Evolutionary conservation across 768 basidiomycete species (phyloP).

Genomic region (Podaxis sp.): DNA sequence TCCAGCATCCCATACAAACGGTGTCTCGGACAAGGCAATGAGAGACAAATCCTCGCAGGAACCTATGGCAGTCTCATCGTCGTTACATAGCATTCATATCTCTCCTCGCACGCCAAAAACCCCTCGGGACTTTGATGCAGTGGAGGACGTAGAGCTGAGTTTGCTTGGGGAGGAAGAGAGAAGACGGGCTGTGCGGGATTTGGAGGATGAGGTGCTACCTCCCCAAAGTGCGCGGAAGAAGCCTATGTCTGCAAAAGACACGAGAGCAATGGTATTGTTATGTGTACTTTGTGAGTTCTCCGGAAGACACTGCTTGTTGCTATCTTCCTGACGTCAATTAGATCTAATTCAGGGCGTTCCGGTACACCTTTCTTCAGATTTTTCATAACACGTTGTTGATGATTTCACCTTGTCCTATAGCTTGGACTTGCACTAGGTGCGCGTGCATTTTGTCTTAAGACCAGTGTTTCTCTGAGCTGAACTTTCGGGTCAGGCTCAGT

Average conservation of each 20-base stretch:
- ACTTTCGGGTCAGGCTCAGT: slow-evolving; percentile 64
- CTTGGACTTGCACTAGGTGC: slow-evolving; percentile 85
- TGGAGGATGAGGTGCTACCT: slow-evolving; percentile 35
- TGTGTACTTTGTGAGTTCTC: slow-evolving; percentile 75
- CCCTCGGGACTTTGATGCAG: slow-evolving; percentile 30
- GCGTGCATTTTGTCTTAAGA: slow-evolving; percentile 12
- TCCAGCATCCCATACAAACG: slow-evolving; percentile 1
- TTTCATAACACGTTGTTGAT: slow-evolving; percentile 7
- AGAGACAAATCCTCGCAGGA: slow-evolving; percentile 32
- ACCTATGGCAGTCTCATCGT: slow-evolving; percentile 52
- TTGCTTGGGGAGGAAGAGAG: slow-evolving; percentile 57
- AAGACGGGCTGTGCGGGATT: slow-evolving; percentile 36
- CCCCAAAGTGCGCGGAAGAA: slow-evolving; percentile 25
- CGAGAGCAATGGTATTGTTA: slow-evolving; percentile 77
- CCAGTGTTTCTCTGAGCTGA: slow-evolving; percentile 7
- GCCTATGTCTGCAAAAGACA: slow-evolving; percentile 69
- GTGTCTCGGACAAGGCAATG: slow-evolving; percentile 30
- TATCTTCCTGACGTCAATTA: slow-evolving; percentile 22
- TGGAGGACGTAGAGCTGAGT: slow-evolving; percentile 53
- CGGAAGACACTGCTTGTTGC: neutral
- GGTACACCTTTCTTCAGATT: slow-evolving; percentile 40
- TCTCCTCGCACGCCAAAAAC: slow-evolving; percentile 48
- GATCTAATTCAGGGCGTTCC: slow-evolving; percentile 88
- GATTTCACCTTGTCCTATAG: slow-evolving; percentile 28
- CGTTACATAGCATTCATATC: slow-evolving; percentile 55